Evolutionary conservation across 2,329 filamentous ascomycete species (phyloP).

Genomic region (Claviceps sp.): DNA sequence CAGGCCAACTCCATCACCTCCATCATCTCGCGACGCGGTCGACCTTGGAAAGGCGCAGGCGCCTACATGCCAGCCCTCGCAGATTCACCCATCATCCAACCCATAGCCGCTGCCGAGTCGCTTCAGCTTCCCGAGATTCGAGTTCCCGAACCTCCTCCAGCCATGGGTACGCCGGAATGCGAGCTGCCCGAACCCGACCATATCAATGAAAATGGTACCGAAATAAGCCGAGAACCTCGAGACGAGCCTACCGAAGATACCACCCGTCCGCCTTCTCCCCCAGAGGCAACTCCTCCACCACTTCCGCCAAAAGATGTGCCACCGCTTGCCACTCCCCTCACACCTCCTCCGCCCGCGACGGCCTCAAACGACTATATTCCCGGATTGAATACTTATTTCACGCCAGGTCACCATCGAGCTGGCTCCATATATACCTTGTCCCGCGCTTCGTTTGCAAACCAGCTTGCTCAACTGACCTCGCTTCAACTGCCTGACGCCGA

Average conservation of each 20-base stretch:
- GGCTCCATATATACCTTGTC: constrained; percentile 92
- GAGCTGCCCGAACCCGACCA: constrained; percentile 62
- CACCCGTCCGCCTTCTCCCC: constrained; percentile 24
- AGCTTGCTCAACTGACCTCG: constrained; percentile 82
- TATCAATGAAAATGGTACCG: constrained; percentile 53
- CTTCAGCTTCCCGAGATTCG: constrained; percentile 38
- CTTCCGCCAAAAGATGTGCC: constrained; percentile 26
- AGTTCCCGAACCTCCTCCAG: constrained; percentile 34
- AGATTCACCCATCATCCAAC: constrained; percentile 10
- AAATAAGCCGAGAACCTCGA: constrained; percentile 43
- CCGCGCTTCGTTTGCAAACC: constrained; percentile 81
- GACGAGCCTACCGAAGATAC: constrained; percentile 44
- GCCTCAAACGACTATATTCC: constrained; percentile 31
- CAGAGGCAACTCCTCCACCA: constrained; percentile 18
- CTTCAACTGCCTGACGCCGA: constrained; percentile 79
- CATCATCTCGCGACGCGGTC: constrained; percentile 50
- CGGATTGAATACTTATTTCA: constrained; percentile 50
- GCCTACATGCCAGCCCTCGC: constrained; percentile 17
- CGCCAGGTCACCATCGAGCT: constrained; percentile 52
- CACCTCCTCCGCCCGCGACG: constrained; percentile 15
- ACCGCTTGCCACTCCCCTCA: constrained; percentile 12
- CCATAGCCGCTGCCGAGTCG: constrained; percentile 16
- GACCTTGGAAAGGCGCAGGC: constrained; percentile 58
- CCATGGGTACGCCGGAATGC: constrained; percentile 64
- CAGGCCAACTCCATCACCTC: constrained; percentile 36